Evolutionary conservation across 2,329 filamentous ascomycete genomes (phyloP), one percentile per base, ranked within the genome.

Genomic region (Westerdykella ornata): DNA sequence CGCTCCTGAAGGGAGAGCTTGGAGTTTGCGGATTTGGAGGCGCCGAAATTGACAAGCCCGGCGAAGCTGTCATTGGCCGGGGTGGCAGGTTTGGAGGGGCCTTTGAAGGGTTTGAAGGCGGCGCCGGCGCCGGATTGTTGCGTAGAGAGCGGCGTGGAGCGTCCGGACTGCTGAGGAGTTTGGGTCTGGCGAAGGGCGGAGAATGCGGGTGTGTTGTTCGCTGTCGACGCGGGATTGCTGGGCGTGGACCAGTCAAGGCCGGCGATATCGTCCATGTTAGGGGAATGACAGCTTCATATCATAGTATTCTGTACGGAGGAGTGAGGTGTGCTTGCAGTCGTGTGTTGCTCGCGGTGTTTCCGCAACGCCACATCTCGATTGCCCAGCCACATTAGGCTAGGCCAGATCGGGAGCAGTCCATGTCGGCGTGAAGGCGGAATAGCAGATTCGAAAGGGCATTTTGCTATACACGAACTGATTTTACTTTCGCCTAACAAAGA

Each of bases 51-150:
- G 46, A 88, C 73, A 38, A 92, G 71, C 55, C 81, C 84, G 57
- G 85, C 85, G 68, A 92, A 92, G 70, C 83, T 88, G 60, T 92
- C 86, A 44, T 68, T 70, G 15, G 63, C 64, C 19, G 68, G 63
- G n/a, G 66, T 68, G 35, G 75, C 68, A 5, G 76, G 66, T 28
- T 80, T 84, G 3, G 72, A 67, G 3, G 65, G 54, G 59, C 65
- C 48, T 70, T 80, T 63, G 63, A 65, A 44, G 50, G 67, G 56
- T 48, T 68, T 66, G 39, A 67, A 59, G 18, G 63, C 49, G 34
- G 48, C 37, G 34, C 64, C 65, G 15, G 65, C 35, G 35, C 68
- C 70, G 2, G 68, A 66, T 18, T 65, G 65, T 40, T 71, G 64
- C 37, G 53, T 46, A 47, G 53, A 65, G 41, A 60, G 66, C 48